These are phyloP conservation scores for Xenoacremonium recifei DNA, from an alignment of 2,329 filamentous ascomycete genomes.

Conservation along the genomic window DNA sequence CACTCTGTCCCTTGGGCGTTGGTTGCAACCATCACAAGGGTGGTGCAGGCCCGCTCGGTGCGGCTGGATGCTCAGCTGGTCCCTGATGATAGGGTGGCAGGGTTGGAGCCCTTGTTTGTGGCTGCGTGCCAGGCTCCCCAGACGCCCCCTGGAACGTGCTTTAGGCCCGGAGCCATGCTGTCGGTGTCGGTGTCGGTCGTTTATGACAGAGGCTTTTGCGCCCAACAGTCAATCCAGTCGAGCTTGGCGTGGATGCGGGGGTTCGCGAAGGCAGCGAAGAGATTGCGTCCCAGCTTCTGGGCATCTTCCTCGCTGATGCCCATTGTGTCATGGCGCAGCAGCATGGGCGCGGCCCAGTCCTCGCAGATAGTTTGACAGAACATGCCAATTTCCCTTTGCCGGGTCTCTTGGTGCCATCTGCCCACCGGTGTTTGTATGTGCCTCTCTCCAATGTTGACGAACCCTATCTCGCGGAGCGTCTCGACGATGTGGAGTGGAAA, in stretches of 20 bases:
- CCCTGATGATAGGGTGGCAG: no score
- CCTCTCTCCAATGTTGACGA: conserved; percentile 29
- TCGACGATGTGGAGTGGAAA: conserved; percentile 27
- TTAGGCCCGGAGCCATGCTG: conserved; percentile 2
- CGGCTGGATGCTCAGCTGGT: no score
- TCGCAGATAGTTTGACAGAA: conserved; percentile 35
- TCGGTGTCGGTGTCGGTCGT: conserved; percentile 2
- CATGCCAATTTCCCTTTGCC: conserved; percentile 36
- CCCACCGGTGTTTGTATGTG: conserved; percentile 34
- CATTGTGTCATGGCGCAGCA: conserved; percentile 31
- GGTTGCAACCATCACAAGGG: no score
- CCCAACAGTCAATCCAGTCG: conserved; percentile 38
- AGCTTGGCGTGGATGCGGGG: conserved; percentile 32
- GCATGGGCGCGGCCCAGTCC: conserved; percentile 33
- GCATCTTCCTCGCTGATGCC: conserved; percentile 35
- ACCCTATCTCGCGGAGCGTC: conserved; percentile 31
- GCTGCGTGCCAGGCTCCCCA: not conserved
- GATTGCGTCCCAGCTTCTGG: conserved; percentile 27
- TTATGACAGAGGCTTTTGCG: conserved; percentile 33
- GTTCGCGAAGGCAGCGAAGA: conserved; percentile 32
- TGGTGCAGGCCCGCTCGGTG: no score
- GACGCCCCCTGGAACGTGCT: no score
- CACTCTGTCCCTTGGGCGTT: no score
- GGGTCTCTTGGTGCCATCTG: conserved; percentile 35
- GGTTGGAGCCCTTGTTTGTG: no score